phyloP scores from a whole-genome alignment of 2,329 filamentous ascomycete genomes.

The Graphium sp. region DNA sequence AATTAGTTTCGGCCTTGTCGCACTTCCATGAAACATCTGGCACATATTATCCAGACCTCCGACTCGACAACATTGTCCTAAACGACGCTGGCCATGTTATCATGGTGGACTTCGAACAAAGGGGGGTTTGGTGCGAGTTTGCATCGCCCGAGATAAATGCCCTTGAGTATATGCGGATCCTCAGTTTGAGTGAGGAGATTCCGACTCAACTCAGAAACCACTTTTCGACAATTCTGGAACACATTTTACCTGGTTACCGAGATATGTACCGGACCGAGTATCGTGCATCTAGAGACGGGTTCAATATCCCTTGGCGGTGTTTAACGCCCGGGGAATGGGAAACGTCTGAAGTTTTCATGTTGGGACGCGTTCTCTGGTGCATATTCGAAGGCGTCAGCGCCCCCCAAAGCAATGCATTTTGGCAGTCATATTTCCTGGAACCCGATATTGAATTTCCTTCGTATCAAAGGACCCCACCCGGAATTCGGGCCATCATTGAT shows the following conservation, averaged over 20 bases:
- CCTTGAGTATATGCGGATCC: conserved; percentile 37
- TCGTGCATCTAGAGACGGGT: conserved; percentile 27
- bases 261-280: conserved; percentile 20
- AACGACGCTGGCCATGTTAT: conserved; percentile 26
- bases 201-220: conserved; percentile 18
- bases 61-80: conserved; percentile 41
- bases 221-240: conserved; percentile 22
- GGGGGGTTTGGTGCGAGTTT: conserved; percentile 46
- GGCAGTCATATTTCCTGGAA: conserved; percentile 42
- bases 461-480: conserved; percentile 26
- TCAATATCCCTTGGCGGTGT: conserved; percentile 39
- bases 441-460: conserved; percentile 37
- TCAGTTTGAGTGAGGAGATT: conserved; percentile 31
- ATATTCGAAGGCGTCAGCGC: conserved; percentile 43
- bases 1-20: conserved; percentile 31
- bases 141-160: conserved; percentile 42
- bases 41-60: conserved; percentile 40
- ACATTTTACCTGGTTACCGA: conserved; percentile 29
- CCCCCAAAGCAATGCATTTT: conserved; percentile 36
- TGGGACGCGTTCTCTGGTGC: conserved; percentile 44
- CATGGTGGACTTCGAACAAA: conserved; percentile 46
- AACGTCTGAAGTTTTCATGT: conserved; percentile 43
- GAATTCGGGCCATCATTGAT: conserved; percentile 29
- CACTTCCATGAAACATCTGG: conserved; percentile 27
- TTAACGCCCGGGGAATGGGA: conserved; percentile 35